Base-by-base conservation (phyloP, 805 yeast genomes). In the Yamadazyma paraphyllophila region DNA sequence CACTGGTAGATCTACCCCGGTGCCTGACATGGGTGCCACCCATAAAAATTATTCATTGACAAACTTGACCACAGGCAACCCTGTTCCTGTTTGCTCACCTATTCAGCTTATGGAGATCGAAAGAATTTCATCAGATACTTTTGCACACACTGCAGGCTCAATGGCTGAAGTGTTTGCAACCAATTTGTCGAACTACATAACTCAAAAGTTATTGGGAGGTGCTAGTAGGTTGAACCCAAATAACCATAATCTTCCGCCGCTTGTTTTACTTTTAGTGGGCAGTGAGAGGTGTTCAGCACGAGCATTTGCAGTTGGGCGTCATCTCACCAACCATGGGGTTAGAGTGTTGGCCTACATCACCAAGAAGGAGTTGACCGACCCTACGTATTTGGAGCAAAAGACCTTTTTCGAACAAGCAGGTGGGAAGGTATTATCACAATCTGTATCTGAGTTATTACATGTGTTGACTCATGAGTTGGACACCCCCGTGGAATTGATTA, bases 51-150 rank as follows among this genome's bases (percentile, higher is more conserved):
- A 53, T 36, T 57, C 56, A 32, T 51, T 65, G 36, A 46, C 56
- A 1, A 54, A 59, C 27, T 44, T 53, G 9, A 49, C 52, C 41
- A 57, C 44, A 13, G 52, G 61, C 2, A 65, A 61, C n/a, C 44
- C 63, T 2, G 58, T 83, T 2, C 84, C 88, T 2, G 66, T 81
- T 44, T 84, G 90, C 12, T 79, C 91, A 2, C 89, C 96, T 1
- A 78, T 88, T 3, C 96, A 91, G 62, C 64, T 89, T 45, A 67
- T 84, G 7, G 96, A 88, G 50, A 78, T 89, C 39, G 92, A 88
- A 60, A 71, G 85, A 35, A 59, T 81, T 5, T 60, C 83, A 9
- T 57, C 68, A 3, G 84, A 80, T 11, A 35, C 59, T 2, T 77
- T 75, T 41, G 83, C 76, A 49, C 75, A 81, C 3, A 62, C 81